Percentiles rank a stretch among this genome's conserved stretches.
These are phyloP conservation scores for Didymella exigua DNA, from an alignment of 2,329 filamentous ascomycete genomes.

Conservation along the genomic window DNA sequence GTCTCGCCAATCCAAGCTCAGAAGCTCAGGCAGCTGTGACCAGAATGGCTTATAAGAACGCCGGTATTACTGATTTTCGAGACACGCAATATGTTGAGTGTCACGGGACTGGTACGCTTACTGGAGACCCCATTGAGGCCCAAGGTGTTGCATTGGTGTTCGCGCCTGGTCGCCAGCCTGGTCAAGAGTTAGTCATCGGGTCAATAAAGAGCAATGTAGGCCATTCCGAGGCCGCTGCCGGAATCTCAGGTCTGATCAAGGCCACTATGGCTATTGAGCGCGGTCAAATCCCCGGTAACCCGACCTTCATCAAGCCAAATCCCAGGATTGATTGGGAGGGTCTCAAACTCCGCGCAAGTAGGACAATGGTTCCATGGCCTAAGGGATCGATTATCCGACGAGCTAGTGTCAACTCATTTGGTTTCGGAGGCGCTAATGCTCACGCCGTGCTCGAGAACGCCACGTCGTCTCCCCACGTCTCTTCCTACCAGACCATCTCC, in stretches of 20 bases:
- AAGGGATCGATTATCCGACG: no score
- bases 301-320: no score
- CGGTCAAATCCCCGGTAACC: constrained; percentile 29
- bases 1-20: constrained; percentile 41
- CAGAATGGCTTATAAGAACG: constrained; percentile 39
- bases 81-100: constrained; percentile 38
- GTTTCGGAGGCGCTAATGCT: constrained; percentile 32
- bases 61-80: not conserved
- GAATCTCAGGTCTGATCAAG: constrained; percentile 43
- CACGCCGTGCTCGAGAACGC: constrained; percentile 27
- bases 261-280: constrained; percentile 47
- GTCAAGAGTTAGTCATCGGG: not conserved
- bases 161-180: not conserved
- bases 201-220: constrained; percentile 44
- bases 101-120: constrained; percentile 57
- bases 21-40: constrained; percentile 50
- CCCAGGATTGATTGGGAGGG: no score
- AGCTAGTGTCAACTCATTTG: constrained; percentile 26
- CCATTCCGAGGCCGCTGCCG: constrained; percentile 47
- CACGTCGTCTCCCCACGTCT: not conserved
- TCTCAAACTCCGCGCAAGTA: no score
- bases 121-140: constrained; percentile 48
- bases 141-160: constrained; percentile 19
- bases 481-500: no score
- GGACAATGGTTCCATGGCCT: no score